Base-by-base conservation (phyloP, 139 green algal species). In the Picochlorum sp. region DNA sequence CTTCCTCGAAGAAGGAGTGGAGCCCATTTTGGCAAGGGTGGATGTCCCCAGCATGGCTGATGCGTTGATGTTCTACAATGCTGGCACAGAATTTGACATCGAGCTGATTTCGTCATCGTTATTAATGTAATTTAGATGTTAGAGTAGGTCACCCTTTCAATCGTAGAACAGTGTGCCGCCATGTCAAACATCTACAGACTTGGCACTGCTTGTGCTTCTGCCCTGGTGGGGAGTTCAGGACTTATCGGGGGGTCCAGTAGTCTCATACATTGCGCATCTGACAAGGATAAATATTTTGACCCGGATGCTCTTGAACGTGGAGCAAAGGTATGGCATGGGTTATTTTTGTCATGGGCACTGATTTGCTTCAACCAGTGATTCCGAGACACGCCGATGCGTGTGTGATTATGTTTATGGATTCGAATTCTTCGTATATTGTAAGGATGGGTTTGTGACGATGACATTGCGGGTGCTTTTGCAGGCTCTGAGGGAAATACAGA, bases 221-320 rank as follows among this genome's bases (percentile, higher is more conserved):
- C 34, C 1, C 8, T 41, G 34, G 8, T 41, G 8, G 34, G 34
- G 34, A 41, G 34, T 11, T 41, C 34, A 11, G 34, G 34, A 3
- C 34, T 41, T 41, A 41, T 41, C 34, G 34, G 34, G 34, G 34
- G 34, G 0, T 41, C 34, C 7, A 41, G 34, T 41, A 41, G 34
- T 11, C 47, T 54, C 16, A 21, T 54, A 54, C n/a, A 20, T 13
- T 71, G 64, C 21, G 72, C 60, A 21, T 58, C 66, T 9, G 67
- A 76, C n/a, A 62, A 67, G n/a, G 49, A 64, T 44, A 72, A 73
- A 38, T 68, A 66, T 38, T 97, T 97, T 57, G 94, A 99, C 71
- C 92, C 94, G 7, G 94, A 99, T 66, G 90, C 90, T 15, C 76
- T 97, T 16, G 94, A 99, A 73, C 74, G 94, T 9, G 94, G 90